phyloP scores from a whole-genome alignment of 1,284 basidiomycete genomes.

The Amylostereum areolatum region DNA sequence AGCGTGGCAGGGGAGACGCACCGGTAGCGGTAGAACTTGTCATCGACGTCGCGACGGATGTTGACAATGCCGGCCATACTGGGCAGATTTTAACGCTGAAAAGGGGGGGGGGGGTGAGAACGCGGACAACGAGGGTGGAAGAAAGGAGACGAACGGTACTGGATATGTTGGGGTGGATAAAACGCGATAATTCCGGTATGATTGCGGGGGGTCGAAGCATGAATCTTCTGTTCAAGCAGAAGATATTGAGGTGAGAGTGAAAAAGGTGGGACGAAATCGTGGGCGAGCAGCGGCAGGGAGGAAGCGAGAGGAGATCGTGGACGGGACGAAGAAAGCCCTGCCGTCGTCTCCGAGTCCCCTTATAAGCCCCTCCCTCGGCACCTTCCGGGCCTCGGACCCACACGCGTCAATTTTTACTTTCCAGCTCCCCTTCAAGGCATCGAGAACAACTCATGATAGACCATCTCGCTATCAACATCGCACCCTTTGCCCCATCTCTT shows the following conservation, averaged over 20 bases:
- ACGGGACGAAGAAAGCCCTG: too few relatives aligned
- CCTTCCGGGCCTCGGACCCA: too few relatives aligned
- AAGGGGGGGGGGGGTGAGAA: background rate
- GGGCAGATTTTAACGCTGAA: conserved; percentile 54
- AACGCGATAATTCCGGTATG: conserved; percentile 60
- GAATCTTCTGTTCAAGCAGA: conserved; percentile 80
- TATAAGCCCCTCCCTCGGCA: too few relatives aligned
- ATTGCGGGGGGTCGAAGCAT: conserved; percentile 82
- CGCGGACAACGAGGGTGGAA: conserved; percentile 1
- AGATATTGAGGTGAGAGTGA: conserved; percentile 38
- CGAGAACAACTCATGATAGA: too few relatives aligned
- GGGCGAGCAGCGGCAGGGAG: conserved; percentile 24
- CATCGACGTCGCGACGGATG: conserved; percentile 97
- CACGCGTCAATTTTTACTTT: too few relatives aligned
- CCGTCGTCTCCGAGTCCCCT: too few relatives aligned
- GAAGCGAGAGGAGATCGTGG: conserved; percentile 54
- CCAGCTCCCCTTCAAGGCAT: too few relatives aligned
- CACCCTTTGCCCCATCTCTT: too few relatives aligned
- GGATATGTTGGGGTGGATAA: conserved; percentile 47
- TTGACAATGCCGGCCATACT: conserved; percentile 92
- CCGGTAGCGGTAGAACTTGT: conserved; percentile 89
- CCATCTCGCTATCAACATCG: too few relatives aligned
- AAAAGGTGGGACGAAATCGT: conserved; percentile 60
- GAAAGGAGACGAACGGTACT: conserved; percentile 42
- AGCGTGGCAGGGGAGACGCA: conserved; percentile 25